phyloP scores from a whole-genome alignment of 2,329 filamentous ascomycete genomes.

The Ceratocystis papillata region DNA sequence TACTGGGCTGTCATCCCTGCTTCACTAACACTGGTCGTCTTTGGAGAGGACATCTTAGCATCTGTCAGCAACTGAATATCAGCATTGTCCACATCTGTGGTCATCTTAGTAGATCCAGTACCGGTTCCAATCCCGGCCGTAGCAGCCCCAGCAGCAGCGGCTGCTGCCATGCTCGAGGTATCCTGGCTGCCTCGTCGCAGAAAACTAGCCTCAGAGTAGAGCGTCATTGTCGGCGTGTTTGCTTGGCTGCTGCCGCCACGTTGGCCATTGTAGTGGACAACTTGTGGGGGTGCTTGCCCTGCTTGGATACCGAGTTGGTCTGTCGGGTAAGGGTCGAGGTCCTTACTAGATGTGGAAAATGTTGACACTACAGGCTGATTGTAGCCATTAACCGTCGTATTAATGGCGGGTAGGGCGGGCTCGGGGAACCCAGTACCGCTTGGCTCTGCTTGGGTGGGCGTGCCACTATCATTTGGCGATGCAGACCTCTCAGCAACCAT shows the following conservation, averaged over 20 bases:
- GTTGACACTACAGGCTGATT: slow-evolving; percentile 57
- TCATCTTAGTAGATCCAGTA: neutral
- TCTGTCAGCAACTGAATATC: slow-evolving; percentile 21
- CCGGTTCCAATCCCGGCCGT: neutral
- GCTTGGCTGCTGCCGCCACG: slow-evolving; percentile 48
- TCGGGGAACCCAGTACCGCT: slow-evolving; percentile 12
- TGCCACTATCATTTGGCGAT: slow-evolving; percentile 46
- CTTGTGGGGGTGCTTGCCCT: slow-evolving; percentile 53
- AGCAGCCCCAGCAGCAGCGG: neutral
- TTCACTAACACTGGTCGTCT: neutral
- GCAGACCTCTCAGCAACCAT: slow-evolving; percentile 27
- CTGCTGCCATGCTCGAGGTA: slow-evolving; percentile 15
- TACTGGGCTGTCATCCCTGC: neutral
- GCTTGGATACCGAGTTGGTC: slow-evolving; percentile 52
- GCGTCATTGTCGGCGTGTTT: slow-evolving; percentile 50
- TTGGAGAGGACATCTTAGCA: slow-evolving; percentile 22
- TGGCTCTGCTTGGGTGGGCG: slow-evolving; percentile 49
- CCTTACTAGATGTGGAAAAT: slow-evolving; percentile 60
- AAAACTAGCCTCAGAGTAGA: slow-evolving; percentile 40
- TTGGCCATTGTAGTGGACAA: slow-evolving; percentile 57
- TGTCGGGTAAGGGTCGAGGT: slow-evolving; percentile 56
- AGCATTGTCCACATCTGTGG: neutral
- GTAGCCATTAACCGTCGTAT: slow-evolving; percentile 43
- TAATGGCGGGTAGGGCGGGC: slow-evolving; percentile 16
- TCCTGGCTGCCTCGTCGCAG: slow-evolving; percentile 43